These are phyloP conservation scores for Fomitopsis palustris DNA, from an alignment of 1,284 basidiomycete species.

Conservation along the genomic window DNA sequence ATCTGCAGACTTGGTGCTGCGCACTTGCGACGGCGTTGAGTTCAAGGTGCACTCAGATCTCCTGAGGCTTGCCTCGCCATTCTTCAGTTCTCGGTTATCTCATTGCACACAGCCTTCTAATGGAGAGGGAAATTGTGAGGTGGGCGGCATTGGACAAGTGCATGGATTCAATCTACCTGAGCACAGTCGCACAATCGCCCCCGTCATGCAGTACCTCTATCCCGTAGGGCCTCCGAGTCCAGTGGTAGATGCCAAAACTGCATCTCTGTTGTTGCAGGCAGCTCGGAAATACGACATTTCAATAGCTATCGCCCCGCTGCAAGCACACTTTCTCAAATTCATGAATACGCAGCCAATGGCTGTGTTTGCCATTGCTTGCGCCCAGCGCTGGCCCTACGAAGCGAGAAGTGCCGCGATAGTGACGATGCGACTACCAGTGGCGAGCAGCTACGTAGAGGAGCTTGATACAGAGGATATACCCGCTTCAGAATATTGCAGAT, in stretches of 20 bases:
- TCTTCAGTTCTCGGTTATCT: background rate
- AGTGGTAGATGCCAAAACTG: constrained; percentile 1
- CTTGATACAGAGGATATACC: constrained; percentile 11
- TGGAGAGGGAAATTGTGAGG: background rate
- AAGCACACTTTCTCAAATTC: background rate
- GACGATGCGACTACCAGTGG: background rate
- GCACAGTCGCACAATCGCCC: background rate
- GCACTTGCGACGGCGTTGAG: constrained; percentile 11
- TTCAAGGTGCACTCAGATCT: constrained; percentile 12
- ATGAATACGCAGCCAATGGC: constrained; percentile 5
- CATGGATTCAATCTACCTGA: background rate
- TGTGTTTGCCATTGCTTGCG: constrained; percentile 13
- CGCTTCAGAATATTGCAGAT: constrained; percentile 8
- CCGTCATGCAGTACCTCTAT: constrained; percentile 42
- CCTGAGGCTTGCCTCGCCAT: background rate
- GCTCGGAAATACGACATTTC: constrained; percentile 22
- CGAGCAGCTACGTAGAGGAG: constrained; percentile 5
- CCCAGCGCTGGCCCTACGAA: constrained; percentile 7
- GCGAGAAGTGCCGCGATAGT: constrained; percentile 11
- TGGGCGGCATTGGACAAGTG: background rate
- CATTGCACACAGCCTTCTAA: background rate
- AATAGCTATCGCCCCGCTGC: constrained; percentile 2
- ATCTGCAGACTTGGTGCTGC: constrained; percentile 11
- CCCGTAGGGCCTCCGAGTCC: constrained; percentile 8
- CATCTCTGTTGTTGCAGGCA: constrained; percentile 13